Percentiles rank a stretch among this genome's conserved stretches.
These are phyloP conservation scores for Eucalyptus albens DNA, from an alignment of 345 rosid genomes.

Conservation along the genomic window DNA sequence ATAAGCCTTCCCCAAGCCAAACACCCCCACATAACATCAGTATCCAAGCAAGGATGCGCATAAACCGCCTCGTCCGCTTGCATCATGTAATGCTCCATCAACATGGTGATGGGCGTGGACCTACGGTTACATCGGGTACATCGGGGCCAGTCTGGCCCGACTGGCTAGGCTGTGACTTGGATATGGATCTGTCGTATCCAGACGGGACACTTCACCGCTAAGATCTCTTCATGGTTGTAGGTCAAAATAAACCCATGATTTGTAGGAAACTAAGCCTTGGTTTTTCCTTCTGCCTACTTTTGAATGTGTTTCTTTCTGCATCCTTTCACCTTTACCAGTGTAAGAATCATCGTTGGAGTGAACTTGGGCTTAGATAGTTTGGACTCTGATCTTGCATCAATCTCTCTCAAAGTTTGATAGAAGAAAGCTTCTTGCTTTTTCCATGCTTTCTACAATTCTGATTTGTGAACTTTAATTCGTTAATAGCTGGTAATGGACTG, in stretches of 20 bases:
- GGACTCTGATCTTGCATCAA: neutral
- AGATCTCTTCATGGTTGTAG: neutral
- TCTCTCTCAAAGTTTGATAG: neutral
- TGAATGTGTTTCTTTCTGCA: neutral
- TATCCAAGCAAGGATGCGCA: neutral
- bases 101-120: neutral
- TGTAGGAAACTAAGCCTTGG: neutral
- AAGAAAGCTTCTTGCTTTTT: neutral
- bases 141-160: neutral
- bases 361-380: neutral
- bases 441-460: neutral
- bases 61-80: neutral
- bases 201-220: neutral
- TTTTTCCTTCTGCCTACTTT: neutral
- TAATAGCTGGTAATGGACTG: neutral
- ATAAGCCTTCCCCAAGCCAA: neutral
- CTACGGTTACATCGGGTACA: neutral
- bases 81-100: neutral
- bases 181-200: neutral
- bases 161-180: neutral
- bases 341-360: neutral
- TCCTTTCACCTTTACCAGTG: neutral
- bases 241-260: neutral
- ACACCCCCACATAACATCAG: neutral
- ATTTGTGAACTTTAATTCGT: neutral